A percentile compares a stretch with the other conserved stretches of the same genome.
phyloP scores from a whole-genome alignment of 1,284 basidiomycete species.

The Caloboletus inedulis region DNA sequence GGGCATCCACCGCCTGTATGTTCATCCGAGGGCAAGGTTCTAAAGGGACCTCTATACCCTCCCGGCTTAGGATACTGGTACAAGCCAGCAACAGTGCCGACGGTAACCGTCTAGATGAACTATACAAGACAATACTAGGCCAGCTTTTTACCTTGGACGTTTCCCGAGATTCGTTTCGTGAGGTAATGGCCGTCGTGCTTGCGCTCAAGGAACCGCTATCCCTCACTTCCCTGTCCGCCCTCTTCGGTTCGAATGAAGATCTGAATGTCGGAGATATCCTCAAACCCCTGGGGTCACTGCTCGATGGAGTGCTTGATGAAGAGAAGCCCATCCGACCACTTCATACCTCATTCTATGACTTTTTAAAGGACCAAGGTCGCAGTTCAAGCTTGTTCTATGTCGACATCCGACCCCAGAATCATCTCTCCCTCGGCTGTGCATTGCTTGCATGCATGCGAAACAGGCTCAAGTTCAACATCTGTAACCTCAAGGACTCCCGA shows the following conservation, averaged over 20 bases:
- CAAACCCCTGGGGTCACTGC: constrained; percentile 3
- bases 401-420: background rate
- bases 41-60: background rate
- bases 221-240: background rate
- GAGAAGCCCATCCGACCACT: background rate
- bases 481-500: background rate
- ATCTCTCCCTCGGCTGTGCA: background rate
- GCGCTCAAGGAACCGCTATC: constrained; percentile 7
- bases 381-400: constrained; percentile 1
- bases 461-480: constrained; percentile 10
- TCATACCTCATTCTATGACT: constrained; percentile 4
- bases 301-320: background rate
- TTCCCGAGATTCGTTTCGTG: background rate
- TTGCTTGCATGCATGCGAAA: constrained; percentile 3
- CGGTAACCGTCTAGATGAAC: background rate
- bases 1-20: background rate
- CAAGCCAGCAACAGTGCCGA: background rate
- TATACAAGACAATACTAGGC: background rate
- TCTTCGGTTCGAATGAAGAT: background rate
- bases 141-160: background rate
- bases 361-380: constrained; percentile 3
- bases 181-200: constrained; percentile 1
- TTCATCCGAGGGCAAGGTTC: background rate
- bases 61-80: background rate
- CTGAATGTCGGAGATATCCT: background rate